These are phyloP conservation scores for Cladochytrium replicatum DNA, from an alignment of 192 early-diverging fungal genomes.

Conservation along the genomic window DNA sequence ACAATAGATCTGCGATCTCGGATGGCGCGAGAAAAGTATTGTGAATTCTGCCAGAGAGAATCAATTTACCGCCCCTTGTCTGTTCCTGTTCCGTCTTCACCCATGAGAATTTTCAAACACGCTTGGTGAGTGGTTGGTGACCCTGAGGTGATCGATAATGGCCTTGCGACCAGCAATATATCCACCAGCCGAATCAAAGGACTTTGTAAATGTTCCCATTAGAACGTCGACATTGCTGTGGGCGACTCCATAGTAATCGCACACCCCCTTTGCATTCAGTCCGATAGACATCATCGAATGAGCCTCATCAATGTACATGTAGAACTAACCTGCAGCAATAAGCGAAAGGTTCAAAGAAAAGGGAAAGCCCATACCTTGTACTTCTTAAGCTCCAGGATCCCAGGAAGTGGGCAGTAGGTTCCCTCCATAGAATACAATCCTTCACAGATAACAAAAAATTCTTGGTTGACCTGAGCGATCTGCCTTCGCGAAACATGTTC, in stretches of 20 bases:
- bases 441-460: conserved; percentile 92
- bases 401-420: conserved; percentile 76
- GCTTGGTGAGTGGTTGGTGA: conserved; percentile 72
- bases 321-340: conserved; percentile 64
- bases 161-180: conserved; percentile 74
- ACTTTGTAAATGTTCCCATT: conserved; percentile 98
- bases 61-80: conserved; percentile 67
- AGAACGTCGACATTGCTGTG: conserved; percentile 82
- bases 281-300: conserved; percentile 93
- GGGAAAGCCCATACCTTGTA: conserved; percentile 57
- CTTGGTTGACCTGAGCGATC: conserved; percentile 94
- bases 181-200: conserved; percentile 93
- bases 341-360: conserved; percentile 16
- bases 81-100: conserved; percentile 75
- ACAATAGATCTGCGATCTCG: conserved; percentile 88
- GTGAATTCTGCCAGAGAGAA: conserved; percentile 77
- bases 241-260: conserved; percentile 90
- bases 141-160: conserved; percentile 69
- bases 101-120: conserved; percentile 85
- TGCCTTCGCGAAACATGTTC: conserved; percentile 70
- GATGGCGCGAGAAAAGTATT: conserved; percentile 71
- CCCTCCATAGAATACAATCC: conserved; percentile 99
- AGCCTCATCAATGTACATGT: conserved; percentile 94
- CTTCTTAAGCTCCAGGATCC: conserved; percentile 78
- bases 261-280: conserved; percentile 85